Evolutionary conservation across 192 early-diverging fungal species (phyloP).

Genomic region (Backusella psychrophila): DNA sequence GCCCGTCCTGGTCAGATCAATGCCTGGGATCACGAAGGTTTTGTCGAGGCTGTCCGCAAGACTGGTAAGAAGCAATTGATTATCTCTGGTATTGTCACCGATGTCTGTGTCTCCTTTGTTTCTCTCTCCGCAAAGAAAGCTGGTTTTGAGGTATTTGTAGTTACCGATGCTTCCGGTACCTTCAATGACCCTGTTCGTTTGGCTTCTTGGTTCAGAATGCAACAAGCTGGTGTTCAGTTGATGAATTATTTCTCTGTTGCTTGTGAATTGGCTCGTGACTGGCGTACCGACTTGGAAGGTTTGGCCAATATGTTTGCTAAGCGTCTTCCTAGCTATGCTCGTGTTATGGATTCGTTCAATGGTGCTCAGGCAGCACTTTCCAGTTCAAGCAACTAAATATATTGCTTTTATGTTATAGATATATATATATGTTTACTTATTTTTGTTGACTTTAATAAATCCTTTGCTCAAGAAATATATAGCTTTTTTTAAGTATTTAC

Average conservation of each 20-base stretch:
- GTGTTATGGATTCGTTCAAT: constrained; percentile 27
- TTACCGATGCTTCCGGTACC: constrained; percentile 35
- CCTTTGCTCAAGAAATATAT: no score
- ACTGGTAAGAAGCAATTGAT: constrained; percentile 35
- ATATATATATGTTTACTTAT: no score
- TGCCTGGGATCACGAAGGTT: constrained; percentile 29
- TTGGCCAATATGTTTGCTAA: constrained; percentile 27
- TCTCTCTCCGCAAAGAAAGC: constrained; percentile 33
- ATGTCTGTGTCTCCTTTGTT: constrained; percentile 34
- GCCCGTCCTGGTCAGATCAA: constrained; percentile 33
- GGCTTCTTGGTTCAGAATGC: constrained; percentile 32
- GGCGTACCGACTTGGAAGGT: constrained; percentile 21
- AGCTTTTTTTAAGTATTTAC: no score
- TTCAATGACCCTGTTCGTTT: constrained; percentile 30
- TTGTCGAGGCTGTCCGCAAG: constrained; percentile 27
- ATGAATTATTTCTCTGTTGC: constrained; percentile 34
- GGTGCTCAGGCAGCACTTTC: constrained; percentile 3
- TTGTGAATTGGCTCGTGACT: constrained; percentile 29
- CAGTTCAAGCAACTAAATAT: not conserved
- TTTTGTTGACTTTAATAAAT: no score
- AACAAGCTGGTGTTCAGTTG: constrained; percentile 27
- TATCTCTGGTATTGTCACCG: constrained; percentile 34
- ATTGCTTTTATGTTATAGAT: no score
- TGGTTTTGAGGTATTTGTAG: constrained; percentile 34
- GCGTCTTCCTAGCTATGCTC: constrained; percentile 24